A percentile compares a stretch with the other conserved stretches of the same genome.
These are phyloP conservation scores for Penstemon barbatus DNA, from an alignment of 257 asterid genomes.

Conservation along the genomic window DNA sequence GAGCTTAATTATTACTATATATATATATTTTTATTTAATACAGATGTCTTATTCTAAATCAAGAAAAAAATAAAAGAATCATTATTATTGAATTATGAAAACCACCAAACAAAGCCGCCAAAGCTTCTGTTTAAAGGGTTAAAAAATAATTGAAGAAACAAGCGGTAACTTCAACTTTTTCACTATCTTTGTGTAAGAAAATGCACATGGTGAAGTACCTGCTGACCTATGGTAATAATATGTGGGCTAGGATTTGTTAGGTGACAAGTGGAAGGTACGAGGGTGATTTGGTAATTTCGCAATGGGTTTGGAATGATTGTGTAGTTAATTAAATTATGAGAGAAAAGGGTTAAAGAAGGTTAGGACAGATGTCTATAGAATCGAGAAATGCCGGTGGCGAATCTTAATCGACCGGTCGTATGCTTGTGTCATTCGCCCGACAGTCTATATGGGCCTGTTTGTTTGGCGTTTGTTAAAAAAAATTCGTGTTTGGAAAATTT, in stretches of 20 bases:
- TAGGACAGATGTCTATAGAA: background rate
- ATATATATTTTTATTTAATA: background rate
- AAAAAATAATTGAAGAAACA: background rate
- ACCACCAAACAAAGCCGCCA: conserved; percentile 27
- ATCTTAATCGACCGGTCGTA: conserved; percentile 38
- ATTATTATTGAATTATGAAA: background rate
- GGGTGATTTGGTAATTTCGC: conserved; percentile 28
- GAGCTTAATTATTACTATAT: conserved; percentile 22
- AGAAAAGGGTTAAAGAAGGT: background rate
- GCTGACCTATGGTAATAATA: conserved; percentile 11
- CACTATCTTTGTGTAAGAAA: background rate
- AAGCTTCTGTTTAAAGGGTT: conserved; percentile 1
- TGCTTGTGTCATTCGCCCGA: conserved; percentile 29
- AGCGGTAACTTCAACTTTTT: background rate
- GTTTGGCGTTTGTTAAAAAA: no score
- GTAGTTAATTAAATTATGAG: background rate
- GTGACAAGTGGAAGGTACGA: conserved; percentile 12
- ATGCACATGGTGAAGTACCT: background rate
- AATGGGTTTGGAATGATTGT: conserved; percentile 24
- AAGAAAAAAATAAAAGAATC: background rate
- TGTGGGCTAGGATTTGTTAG: conserved; percentile 1
- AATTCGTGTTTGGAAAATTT: no score
- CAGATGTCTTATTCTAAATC: background rate
- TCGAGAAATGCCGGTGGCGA: conserved; percentile 33
- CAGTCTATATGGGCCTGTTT: background rate